Base-by-base conservation (phyloP, 371 early-diverging fungal genomes). In the Dinochytrium kinnereticum region DNA sequence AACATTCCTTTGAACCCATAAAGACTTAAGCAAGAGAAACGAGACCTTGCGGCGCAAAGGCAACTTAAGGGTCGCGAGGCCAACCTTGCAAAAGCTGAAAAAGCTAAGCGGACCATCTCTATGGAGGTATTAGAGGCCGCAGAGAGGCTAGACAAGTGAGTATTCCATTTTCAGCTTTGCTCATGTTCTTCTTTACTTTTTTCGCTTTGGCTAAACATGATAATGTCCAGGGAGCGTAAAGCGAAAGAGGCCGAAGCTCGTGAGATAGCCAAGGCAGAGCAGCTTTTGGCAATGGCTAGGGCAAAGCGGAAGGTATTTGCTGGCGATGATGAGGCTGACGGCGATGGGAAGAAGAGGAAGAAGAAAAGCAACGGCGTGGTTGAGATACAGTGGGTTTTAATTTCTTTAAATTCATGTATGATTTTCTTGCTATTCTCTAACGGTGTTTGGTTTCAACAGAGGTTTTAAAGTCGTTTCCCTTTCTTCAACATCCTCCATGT, bases 381-480 rank as follows among this genome's bases (percentile, higher is more conserved):
- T 19, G 44, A n/a, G 44, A 19, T 44, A 44, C 44, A 19, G 44
- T 44, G 44, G 44, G 19, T 44, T n/a, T n/a, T n/a, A n/a, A 44
- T 44, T 44, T 49, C 19, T 19, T 68, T 39, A 21, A 39, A 10
- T 21, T 34, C 34, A 24, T 68, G 0, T 49, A 61, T 34, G 3
- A 1, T 53, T 36, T 24, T 31, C 64, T 44, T 17, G 21, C 17
- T 44, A 44, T 44, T 44, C 44, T 33, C 1, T 1, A 10, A 59
- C 15, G 19, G 2, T 26, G 21, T n/a, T 1, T 28, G 17, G 1
- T 38, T 34, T n/a, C 24, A 55, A 15, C 33, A 64, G 65, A 0
- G 72, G 65, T n/a, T 71, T 71, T 51, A 71, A 40, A 21, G 53
- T 71, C 21, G 72, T 71, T 17, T 64, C 72, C 7, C 37, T 71